Evolutionary conservation across 2,329 filamentous ascomycete species (phyloP), one percentile per base, ranked within the genome.

Genomic region (Pseudogymnoascus sp.): DNA sequence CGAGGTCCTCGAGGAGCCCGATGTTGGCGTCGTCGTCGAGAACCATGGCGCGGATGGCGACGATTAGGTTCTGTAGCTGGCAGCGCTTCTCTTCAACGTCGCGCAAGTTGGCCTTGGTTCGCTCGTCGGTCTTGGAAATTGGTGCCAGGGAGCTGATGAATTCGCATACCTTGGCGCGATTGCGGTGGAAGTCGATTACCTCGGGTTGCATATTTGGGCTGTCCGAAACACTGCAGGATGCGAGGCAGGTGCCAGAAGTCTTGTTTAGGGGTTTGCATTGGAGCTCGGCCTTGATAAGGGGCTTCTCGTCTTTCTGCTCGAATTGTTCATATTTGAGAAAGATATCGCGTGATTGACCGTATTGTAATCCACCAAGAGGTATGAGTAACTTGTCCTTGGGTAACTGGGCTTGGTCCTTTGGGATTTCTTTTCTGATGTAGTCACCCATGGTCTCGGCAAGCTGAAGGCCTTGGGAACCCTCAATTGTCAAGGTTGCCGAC

Each of bases 141-240:
- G 77, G 77, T 63, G 78, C 81, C 4, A 83, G 68, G 6, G 72
- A 76, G 2, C 79, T 76, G 16, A 86, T 72, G 41, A 82, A 81
- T n/a, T 71, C 66, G 69, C 83, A 83, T 41, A 86, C 74, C 37
- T 71, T 71, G 0, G 81, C 77, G 16, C 84, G 79, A 13, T 79
- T 83, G 61, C 78, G 69, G 68, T 86, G 83, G 70, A 84, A 85
- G 4, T 80, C 79, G 0, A 78, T 72, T 62, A 79, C 76, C 0
- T 73, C 69, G 0, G 69, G 63, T 0, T 74, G 63, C 0, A 81
- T 68, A 1, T 65, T 36, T 34, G 51, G 25, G 28, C 25, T 34
- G 28, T 34, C 51, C 3, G 6, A 16, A 16, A 57, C 51, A 10
- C 28, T 57, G 10, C 51, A 34, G n/a, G 51, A 34, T 34, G 5